phyloP scores from a whole-genome alignment of 805 yeast species.

The Cyberlindnera maclurae region DNA sequence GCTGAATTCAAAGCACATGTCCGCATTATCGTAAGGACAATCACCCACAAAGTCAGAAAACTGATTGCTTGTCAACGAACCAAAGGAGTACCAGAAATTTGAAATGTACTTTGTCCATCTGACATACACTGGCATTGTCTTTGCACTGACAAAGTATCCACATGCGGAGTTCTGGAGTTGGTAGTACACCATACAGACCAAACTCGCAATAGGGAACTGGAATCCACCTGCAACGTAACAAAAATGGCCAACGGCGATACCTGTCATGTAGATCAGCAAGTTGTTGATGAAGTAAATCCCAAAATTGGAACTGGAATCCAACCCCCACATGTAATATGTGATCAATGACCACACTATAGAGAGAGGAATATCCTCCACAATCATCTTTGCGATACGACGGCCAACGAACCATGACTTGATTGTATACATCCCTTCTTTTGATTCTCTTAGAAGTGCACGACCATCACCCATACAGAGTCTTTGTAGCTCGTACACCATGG shows the following conservation, averaged over 20 bases:
- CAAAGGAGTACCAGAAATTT: constrained; percentile 74
- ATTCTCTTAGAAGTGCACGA: constrained; percentile 42
- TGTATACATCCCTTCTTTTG: constrained; percentile 18
- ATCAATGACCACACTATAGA: constrained; percentile 52
- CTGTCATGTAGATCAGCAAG: constrained; percentile 47
- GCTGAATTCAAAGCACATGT: constrained; percentile 40
- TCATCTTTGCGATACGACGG: constrained; percentile 54
- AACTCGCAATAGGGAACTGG: constrained; percentile 15
- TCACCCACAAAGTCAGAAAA: constrained; percentile 61
- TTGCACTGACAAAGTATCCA: constrained; percentile 73
- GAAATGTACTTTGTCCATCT: constrained; percentile 78
- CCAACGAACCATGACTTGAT: constrained; percentile 20
- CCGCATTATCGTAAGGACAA: constrained; percentile 45
- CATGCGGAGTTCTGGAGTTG: constrained; percentile 64
- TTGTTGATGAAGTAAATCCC: constrained; percentile 56
- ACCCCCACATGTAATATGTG: constrained; percentile 74
- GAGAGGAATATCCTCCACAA: constrained; percentile 63
- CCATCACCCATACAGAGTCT: constrained; percentile 50
- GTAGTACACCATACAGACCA: constrained; percentile 17
- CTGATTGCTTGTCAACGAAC: constrained; percentile 57
- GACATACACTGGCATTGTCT: constrained; percentile 75
- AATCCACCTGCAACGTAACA: constrained; percentile 17
- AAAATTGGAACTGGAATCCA: constrained; percentile 43
- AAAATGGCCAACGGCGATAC: constrained; percentile 47
- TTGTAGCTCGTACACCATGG: constrained; percentile 51